Evolutionary conservation across 805 yeast species (phyloP).

Genomic region (Candida bentonensis): DNA sequence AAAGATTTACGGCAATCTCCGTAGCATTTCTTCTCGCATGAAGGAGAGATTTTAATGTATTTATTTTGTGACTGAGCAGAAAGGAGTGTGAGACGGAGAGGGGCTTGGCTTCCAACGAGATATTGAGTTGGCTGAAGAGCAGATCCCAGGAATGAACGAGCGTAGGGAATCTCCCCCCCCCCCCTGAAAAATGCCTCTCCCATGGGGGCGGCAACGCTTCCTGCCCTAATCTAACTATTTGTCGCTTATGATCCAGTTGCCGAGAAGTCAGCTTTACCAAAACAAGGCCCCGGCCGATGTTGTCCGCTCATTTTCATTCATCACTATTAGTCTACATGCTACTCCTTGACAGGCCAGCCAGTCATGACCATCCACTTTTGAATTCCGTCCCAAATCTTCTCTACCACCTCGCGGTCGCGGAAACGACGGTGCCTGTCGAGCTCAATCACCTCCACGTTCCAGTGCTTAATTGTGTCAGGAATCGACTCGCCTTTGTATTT

Average conservation of each 20-base stretch:
- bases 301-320: neutral
- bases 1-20: conserved; percentile 90
- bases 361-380: conserved; percentile 58
- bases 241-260: too few relatives aligned
- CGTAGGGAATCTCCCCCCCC: too few relatives aligned
- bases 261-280: too few relatives aligned
- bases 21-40: conserved; percentile 93
- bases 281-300: too few relatives aligned
- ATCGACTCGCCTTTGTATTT: conserved; percentile 65
- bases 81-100: too few relatives aligned
- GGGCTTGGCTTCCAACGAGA: too few relatives aligned
- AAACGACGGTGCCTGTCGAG: conserved; percentile 76
- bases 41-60: conserved; percentile 73
- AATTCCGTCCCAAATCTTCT: conserved; percentile 69
- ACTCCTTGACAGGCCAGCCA: conserved; percentile 32
- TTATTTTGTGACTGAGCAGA: too few relatives aligned
- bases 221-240: too few relatives aligned
- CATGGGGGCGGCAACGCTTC: too few relatives aligned
- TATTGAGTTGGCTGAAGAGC: too few relatives aligned
- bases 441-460: conserved; percentile 76
- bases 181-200: too few relatives aligned
- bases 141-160: too few relatives aligned
- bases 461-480: conserved; percentile 60
- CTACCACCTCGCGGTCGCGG: conserved; percentile 77
- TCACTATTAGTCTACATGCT: neutral